Base-by-base conservation (phyloP, 116 monocot genomes). In the Phalaenopsis hybrid region DNA sequence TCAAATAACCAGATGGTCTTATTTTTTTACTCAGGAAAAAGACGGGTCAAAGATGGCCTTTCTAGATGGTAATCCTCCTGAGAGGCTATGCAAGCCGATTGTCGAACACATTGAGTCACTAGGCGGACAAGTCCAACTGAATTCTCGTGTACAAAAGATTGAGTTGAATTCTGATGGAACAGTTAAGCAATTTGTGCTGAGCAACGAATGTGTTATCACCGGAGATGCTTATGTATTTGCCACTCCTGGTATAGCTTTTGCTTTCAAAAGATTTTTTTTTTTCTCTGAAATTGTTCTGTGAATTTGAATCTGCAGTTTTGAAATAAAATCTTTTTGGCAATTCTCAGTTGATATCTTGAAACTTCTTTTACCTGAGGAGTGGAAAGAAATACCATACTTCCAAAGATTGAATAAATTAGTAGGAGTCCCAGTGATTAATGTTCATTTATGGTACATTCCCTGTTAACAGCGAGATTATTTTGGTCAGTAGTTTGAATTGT, bases 41-140 rank as follows among this genome's bases (percentile, higher is more conserved):
- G 88, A 97, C 86, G 94, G 97, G 3, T 97, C 97, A 48, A 97
- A 94, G 78, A 94, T 97, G 93, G 94, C 93, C 23, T 97, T 94
- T 82, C 86, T 97, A 81, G 94, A 94, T 88, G 97, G 97, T 25
- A 97, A 93, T 45, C 97, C 94, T n/a, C 94, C 97, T 68, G 94
- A 97, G 82, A 88, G 97, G 79, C 74, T 97, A 63, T 97, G 97
- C 77, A 88, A 84, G 94, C 94, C 97, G 44, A 91, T 97, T 81
- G 91, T 86, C 49, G 87, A 94, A 74, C 93, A 97, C 86, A 91
- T 97, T 84, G 79, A 83, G 59, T 92, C 93, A 65, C 83, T 89
- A 79, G 94, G 97, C 76, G 97, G 97, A 74, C 72, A 91, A 79
- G 97, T 94, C 74, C 84, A 44, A 52, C 88, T 97, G 74, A 93